Evolutionary conservation across 176 grass and related monocot species (phyloP), one percentile per base, ranked within the genome.

Genomic region (Otatea glauca): DNA sequence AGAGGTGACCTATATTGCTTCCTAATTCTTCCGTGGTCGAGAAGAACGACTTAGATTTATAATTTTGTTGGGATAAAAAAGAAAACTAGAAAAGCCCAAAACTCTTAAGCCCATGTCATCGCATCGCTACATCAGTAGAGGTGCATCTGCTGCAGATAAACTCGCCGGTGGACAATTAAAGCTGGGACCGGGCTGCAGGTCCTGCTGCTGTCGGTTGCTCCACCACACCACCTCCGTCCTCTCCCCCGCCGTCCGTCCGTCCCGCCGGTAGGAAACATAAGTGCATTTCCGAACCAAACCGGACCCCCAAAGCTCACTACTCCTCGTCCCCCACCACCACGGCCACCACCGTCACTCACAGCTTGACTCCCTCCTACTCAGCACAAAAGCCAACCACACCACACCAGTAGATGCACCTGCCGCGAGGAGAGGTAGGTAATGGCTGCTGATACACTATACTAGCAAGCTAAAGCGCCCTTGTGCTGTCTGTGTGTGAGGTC

Each of bases 131-230:
- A 9, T 20, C 54, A 4, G 54, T 0, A 4, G 20, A 58, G 54
- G 54, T n/a, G 51, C 44, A 12, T 45, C 10, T 45, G 20, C 7
- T 8, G 35, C 35, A 18, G 65, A 10, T 10, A 54, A 17, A 35
- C 68, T 83, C 56, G 42, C 25, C 74, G 66, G 66, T 12, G 2
- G 21, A 76, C 32, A 50, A 67, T 76, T 44, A 32, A 68, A 54
- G 16, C 29, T 18, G 79, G 61, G 68, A 9, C 63, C 64, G 4
- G 63, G 51, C 10, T 41, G 79, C 78, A 81, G 53, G 10, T 70
- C 5, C 84, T 29, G 78, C 79, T 54, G 54, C 65, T 84, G 87
- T 84, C 74, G 74, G 87, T 58, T 17, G 70, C 32, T 53, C 59
- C 44, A 11, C 25, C 70, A 2, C 24, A 6, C 18, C 78, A 17